Percentiles rank a stretch among this genome's conserved stretches.
phyloP scores from a whole-genome alignment of 2,329 filamentous ascomycete species.

The Zymoseptoria crescenta region DNA sequence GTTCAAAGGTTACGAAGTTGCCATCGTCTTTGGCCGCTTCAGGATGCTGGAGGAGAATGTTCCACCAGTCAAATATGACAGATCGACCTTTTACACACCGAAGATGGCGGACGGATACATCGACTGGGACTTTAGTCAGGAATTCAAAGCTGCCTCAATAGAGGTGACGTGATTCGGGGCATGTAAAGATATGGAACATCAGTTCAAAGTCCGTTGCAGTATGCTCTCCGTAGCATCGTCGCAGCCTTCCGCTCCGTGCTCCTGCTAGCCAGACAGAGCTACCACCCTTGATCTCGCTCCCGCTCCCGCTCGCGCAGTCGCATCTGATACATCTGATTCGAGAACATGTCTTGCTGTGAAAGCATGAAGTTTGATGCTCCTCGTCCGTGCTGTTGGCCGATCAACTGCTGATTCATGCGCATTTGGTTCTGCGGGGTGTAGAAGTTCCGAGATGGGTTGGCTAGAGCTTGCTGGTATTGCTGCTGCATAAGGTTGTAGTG shows the following conservation, averaged over 20 bases:
- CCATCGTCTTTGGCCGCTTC: constrained; percentile 41
- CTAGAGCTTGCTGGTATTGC: not conserved
- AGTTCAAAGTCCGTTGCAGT: too few relatives aligned
- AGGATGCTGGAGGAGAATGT: constrained; percentile 35
- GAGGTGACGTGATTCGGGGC: not conserved
- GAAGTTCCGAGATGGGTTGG: not conserved
- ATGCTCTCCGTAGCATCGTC: not conserved
- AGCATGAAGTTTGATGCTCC: not conserved
- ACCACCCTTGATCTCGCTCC: not conserved
- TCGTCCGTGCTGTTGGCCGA: not conserved
- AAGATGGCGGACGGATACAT: constrained; percentile 33
- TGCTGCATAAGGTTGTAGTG: not conserved
- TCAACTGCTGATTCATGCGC: not conserved
- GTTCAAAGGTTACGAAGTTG: constrained; percentile 35
- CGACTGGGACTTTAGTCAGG: constrained; percentile 33
- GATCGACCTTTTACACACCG: constrained; percentile 38
- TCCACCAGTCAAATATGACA: constrained; percentile 36
- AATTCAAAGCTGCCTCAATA: constrained; percentile 18
- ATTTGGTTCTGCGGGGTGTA: not conserved
- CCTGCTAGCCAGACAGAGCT: not conserved
- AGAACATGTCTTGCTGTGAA: not conserved
- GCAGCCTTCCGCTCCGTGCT: not conserved
- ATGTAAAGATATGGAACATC: not conserved
- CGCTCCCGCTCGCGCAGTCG: not conserved
- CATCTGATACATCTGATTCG: not conserved